A percentile compares a stretch with the other conserved stretches of the same genome.
phyloP scores from a whole-genome alignment of 208 protist genomes.

The Endotrypanum monterogeii region DNA sequence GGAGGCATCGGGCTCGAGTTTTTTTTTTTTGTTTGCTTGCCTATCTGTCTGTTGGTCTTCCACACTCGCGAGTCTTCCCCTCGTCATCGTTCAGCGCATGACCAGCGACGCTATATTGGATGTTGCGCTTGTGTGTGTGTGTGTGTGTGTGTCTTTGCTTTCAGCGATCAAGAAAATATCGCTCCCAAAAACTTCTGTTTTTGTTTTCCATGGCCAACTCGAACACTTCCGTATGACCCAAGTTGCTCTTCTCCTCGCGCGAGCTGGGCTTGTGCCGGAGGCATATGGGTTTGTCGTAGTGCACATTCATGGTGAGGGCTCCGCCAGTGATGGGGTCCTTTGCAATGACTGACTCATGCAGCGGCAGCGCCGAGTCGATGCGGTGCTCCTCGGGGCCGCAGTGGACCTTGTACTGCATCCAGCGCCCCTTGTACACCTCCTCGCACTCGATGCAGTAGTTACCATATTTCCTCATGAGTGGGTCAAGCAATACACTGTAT shows the following conservation, averaged over 20 bases:
- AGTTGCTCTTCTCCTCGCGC: constrained; percentile 55
- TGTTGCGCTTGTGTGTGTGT: too few species aligned
- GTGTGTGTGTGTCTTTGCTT: too few species aligned
- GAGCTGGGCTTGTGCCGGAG: constrained; percentile 62
- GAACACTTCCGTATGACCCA: constrained; percentile 72
- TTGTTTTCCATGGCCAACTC: constrained; percentile 70
- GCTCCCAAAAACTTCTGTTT: constrained; percentile 62
- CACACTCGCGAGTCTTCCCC: too few species aligned
- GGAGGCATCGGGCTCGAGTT: too few species aligned
- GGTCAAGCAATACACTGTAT: constrained; percentile 55
- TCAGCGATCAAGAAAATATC: constrained; percentile 77
- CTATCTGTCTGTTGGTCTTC: not conserved
- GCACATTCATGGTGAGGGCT: constrained; percentile 37
- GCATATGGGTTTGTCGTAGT: constrained; percentile 78
- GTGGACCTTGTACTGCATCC: constrained; percentile 61
- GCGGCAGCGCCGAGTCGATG: constrained; percentile 50
- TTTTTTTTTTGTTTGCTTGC: not conserved
- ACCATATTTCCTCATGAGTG: constrained; percentile 49
- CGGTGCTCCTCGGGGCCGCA: constrained; percentile 73
- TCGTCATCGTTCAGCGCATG: too few species aligned
- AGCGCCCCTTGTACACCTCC: constrained; percentile 59
- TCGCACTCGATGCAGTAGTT: constrained; percentile 57
- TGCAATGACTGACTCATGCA: constrained; percentile 48
- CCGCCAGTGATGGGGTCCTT: constrained; percentile 33
- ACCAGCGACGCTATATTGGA: too few species aligned